These are phyloP conservation scores for Phanerochaete carnosa DNA, from an alignment of 768 basidiomycete species.

Conservation along the genomic window DNA sequence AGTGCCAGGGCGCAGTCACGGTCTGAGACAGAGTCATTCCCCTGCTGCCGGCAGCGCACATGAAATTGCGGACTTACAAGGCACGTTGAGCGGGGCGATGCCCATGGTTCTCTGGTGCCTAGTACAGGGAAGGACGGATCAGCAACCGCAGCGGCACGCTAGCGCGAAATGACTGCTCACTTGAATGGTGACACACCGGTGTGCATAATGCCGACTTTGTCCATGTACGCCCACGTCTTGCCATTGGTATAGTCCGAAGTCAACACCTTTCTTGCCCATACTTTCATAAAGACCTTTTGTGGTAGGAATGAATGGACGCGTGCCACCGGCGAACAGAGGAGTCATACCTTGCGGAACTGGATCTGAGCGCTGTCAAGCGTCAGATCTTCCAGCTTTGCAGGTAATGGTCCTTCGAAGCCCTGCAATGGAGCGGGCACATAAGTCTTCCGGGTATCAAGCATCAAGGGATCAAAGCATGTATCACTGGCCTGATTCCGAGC, in stretches of 20 bases:
- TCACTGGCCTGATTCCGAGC: conserved; percentile 27
- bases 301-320: background rate
- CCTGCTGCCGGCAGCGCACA: background rate
- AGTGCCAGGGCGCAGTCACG: conserved; percentile 39
- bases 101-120: conserved; percentile 32
- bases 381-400: conserved; percentile 36
- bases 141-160: background rate
- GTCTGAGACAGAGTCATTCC: conserved; percentile 30
- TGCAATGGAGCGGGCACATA: conserved; percentile 4
- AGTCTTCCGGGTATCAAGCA: background rate
- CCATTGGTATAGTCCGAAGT: conserved; percentile 42
- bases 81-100: conserved; percentile 30
- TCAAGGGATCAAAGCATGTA: background rate
- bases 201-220: conserved; percentile 49
- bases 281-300: conserved; percentile 31
- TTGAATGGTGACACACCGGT: conserved; percentile 42
- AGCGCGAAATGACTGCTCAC: background rate
- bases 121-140: background rate
- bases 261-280: conserved; percentile 32
- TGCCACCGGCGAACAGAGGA: background rate
- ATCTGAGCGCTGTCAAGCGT: conserved; percentile 42
- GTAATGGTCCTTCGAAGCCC: conserved; percentile 40
- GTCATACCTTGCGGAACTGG: conserved; percentile 38
- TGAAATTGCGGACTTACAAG: conserved; percentile 25
- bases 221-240: conserved; percentile 42